Conservation (phyloP, 169 alveolate genomes). For the Plasmodium ovale region DNA sequence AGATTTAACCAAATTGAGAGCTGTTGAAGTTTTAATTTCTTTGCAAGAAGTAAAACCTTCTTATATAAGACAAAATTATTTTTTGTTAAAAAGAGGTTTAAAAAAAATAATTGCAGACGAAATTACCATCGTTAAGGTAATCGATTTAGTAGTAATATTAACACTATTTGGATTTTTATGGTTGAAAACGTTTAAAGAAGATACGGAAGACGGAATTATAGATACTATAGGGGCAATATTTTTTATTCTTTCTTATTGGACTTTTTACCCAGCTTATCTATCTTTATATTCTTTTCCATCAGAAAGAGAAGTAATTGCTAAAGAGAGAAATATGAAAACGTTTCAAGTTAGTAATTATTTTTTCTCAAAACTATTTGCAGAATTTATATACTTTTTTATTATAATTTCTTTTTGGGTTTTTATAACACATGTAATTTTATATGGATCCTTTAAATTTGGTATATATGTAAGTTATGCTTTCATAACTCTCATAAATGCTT, state of each 20-base stretch:
- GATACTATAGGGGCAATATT: slow-evolving; percentile 70
- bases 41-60: slow-evolving; percentile 42
- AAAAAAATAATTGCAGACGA: slow-evolving; percentile 43
- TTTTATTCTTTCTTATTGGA: slow-evolving; percentile 73
- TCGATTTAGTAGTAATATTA: slow-evolving; percentile 34
- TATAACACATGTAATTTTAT: slow-evolving; percentile 23
- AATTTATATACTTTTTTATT: slow-evolving; percentile 49
- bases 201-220: slow-evolving; percentile 41
- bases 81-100: slow-evolving; percentile 52
- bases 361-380: slow-evolving; percentile 55
- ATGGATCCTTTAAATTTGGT: slow-evolving; percentile 43
- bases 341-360: slow-evolving; percentile 74
- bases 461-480: slow-evolving; percentile 35
- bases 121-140: slow-evolving; percentile 26
- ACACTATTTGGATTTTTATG: slow-evolving; percentile 60
- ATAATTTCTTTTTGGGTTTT: slow-evolving; percentile 48
- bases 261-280: slow-evolving; percentile 63
- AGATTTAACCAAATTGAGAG: slow-evolving; percentile 7
- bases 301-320: slow-evolving; percentile 76
- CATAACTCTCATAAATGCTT: slow-evolving; percentile 26
- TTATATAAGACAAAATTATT: slow-evolving; percentile 21
- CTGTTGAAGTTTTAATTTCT: slow-evolving; percentile 49
- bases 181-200: slow-evolving; percentile 42
- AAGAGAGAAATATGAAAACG: slow-evolving; percentile 74
- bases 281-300: slow-evolving; percentile 79